Conservation (phyloP, 106 monocot species). For the Allium fistulosum region DNA sequence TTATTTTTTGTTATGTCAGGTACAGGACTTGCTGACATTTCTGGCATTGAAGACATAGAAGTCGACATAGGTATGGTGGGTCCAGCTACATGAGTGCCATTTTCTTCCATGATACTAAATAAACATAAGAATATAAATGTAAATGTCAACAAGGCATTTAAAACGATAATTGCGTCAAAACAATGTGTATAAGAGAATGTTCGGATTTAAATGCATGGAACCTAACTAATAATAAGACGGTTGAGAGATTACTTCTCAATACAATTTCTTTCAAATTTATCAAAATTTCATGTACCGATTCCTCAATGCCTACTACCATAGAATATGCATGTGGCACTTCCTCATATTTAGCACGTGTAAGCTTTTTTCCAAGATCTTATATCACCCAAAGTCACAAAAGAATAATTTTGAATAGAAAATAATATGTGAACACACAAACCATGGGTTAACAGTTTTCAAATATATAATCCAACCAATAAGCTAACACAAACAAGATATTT, state of each 20-base stretch:
- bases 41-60: slow-evolving; percentile 53
- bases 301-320: neutral
- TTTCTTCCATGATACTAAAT: slow-evolving; percentile 39
- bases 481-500: too few relatives aligned
- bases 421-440: too few relatives aligned
- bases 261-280: neutral
- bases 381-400: too few relatives aligned
- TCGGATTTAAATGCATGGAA: neutral
- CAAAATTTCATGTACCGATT: neutral
- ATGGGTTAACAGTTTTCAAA: too few relatives aligned
- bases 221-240: neutral
- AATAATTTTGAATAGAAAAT: too few relatives aligned
- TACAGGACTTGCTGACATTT: slow-evolving; percentile 76
- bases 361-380: too few relatives aligned
- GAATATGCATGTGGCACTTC: too few relatives aligned
- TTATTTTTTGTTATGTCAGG: slow-evolving; percentile 65
- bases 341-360: too few relatives aligned
- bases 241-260: neutral
- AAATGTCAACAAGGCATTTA: neutral
- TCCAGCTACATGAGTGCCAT: slow-evolving; percentile 17
- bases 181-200: too few relatives aligned
- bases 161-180: too few relatives aligned
- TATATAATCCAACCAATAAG: too few relatives aligned
- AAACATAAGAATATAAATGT: neutral
- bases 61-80: slow-evolving; percentile 24